Evolutionary conservation across 2,329 filamentous ascomycete species (phyloP).

Genomic region (Scolecobasidium constrictum): DNA sequence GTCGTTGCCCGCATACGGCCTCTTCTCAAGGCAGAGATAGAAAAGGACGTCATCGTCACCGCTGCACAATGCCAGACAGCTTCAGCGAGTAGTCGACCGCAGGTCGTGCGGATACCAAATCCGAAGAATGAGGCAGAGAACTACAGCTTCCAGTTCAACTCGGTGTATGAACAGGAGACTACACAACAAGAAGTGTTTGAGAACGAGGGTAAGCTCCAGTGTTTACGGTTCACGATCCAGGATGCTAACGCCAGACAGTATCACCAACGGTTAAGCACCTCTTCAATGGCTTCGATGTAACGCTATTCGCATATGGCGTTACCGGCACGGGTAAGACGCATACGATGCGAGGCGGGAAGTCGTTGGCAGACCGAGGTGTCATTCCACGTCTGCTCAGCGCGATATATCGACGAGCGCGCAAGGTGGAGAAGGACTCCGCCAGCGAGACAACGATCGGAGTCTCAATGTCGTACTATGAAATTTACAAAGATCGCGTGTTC

Average conservation of each 20-base stretch:
- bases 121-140: conserved; percentile 86
- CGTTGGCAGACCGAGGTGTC: conserved; percentile 73
- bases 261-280: conserved; percentile 82
- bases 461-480: conserved; percentile 83
- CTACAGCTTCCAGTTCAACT: conserved; percentile 90
- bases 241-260: conserved; percentile 43
- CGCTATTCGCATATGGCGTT: conserved; percentile 85
- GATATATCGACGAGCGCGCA: conserved; percentile 76
- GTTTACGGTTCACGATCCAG: conserved; percentile 9
- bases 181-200: conserved; percentile 84
- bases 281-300: conserved; percentile 80
- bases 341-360: conserved; percentile 87
- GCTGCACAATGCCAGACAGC: conserved; percentile 30
- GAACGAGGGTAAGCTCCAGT: conserved; percentile 56
- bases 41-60: conserved; percentile 78
- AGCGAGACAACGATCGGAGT: conserved; percentile 63
- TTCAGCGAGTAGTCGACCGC: conserved; percentile 31
- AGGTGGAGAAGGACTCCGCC: conserved; percentile 68
- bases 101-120: conserved; percentile 78
- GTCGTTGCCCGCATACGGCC: conserved; percentile 88
- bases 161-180: conserved; percentile 72
- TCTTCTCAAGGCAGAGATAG: conserved; percentile 72
- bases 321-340: conserved; percentile 93
- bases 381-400: conserved; percentile 77
- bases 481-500: conserved; percentile 93